These are phyloP conservation scores for Euphorbia lathyris DNA, from an alignment of 345 rosid species.

Conservation along the genomic window DNA sequence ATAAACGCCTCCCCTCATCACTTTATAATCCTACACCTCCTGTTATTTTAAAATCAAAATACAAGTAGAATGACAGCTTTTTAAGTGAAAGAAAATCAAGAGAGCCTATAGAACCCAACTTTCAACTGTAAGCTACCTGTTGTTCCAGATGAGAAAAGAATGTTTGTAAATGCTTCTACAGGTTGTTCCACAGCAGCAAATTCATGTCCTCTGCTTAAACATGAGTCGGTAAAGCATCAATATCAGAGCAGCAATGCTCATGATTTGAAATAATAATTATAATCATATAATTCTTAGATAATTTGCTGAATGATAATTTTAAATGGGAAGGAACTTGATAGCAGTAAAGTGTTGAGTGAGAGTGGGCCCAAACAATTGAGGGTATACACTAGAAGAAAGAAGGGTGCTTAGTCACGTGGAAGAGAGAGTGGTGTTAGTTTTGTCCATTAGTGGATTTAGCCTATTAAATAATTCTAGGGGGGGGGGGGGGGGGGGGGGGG, in stretches of 20 bases:
- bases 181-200: slow-evolving; percentile 73
- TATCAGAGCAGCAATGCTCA: not conserved
- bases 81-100: slow-evolving; percentile 2
- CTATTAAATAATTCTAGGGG: too few relatives aligned
- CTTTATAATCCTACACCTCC: not conserved
- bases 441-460: too few relatives aligned
- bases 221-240: slow-evolving; percentile 6
- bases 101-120: slow-evolving; percentile 3
- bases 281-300: slow-evolving; percentile 15
- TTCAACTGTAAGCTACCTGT: slow-evolving; percentile 56
- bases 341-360: too few relatives aligned
- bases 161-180: slow-evolving; percentile 72
- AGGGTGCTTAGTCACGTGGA: too few relatives aligned
- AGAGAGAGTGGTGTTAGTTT: too few relatives aligned
- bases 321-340: not conserved
- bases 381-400: too few relatives aligned
- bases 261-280: slow-evolving; percentile 14
- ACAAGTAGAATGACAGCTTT: not conserved
- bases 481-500: too few relatives aligned
- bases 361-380: too few relatives aligned
- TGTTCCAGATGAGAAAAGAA: slow-evolving; percentile 97
- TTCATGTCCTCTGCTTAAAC: slow-evolving; percentile 53
- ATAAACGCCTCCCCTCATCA: not conserved
- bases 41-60: not conserved
- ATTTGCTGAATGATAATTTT: not conserved